Evolutionary conservation across 192 early-diverging fungal genomes (phyloP).

Genomic region (Linnemannia elongata): DNA sequence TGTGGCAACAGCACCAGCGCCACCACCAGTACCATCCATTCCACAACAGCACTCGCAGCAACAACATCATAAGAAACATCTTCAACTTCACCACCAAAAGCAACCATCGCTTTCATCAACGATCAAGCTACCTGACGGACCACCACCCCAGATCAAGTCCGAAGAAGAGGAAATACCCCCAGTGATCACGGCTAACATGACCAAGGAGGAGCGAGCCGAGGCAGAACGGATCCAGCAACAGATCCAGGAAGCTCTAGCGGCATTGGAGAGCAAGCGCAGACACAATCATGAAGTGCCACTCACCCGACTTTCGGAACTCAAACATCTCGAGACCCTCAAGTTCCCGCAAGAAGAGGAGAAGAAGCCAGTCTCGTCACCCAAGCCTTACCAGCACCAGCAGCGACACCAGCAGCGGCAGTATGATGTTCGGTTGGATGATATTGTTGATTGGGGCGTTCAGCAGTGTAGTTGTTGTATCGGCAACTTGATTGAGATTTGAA

Average conservation of each 20-base stretch:
- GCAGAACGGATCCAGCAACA: neutral
- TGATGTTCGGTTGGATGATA: neutral
- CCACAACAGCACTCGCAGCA: neutral
- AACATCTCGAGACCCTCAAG: constrained; percentile 12
- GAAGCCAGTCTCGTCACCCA: neutral
- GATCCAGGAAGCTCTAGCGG: constrained; percentile 24
- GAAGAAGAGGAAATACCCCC: neutral
- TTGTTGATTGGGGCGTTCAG: constrained; percentile 31
- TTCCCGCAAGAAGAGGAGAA: constrained; percentile 2
- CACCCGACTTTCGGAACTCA: neutral
- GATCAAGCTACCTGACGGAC: neutral
- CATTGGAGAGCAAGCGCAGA: constrained; percentile 24
- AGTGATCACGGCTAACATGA: neutral
- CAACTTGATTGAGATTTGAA: constrained; percentile 32
- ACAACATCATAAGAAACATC: neutral
- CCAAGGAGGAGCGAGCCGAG: constrained; percentile 13
- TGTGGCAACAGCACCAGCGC: neutral
- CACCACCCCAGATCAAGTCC: neutral
- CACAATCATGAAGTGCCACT: neutral
- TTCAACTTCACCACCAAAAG: neutral
- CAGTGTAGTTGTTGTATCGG: constrained; percentile 51
- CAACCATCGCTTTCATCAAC: neutral
- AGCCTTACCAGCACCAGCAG: neutral
- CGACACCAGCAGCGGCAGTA: neutral
- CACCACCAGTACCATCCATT: neutral